phyloP scores from a whole-genome alignment of 768 basidiomycete species.

The Suillus discolor region DNA sequence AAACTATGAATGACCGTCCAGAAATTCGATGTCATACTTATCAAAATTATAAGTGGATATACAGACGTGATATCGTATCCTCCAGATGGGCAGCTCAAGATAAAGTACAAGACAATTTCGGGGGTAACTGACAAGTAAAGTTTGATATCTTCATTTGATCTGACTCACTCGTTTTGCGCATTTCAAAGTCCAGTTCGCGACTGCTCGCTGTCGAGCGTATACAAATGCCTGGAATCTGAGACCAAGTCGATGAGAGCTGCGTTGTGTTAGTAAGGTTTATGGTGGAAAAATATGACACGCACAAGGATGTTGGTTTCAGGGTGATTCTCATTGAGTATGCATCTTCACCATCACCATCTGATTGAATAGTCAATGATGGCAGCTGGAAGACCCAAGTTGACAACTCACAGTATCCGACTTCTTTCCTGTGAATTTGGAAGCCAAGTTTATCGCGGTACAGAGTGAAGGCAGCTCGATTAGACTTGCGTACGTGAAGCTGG shows the following conservation, averaged over 20 bases:
- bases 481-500: conserved; percentile 32
- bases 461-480: conserved; percentile 26
- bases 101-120: neutral
- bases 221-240: neutral
- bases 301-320: conserved; percentile 3
- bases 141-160: conserved; percentile 2
- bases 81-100: neutral
- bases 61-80: neutral
- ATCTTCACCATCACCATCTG: conserved; percentile 31
- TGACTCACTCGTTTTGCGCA: neutral
- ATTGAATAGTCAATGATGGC: neutral
- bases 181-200: conserved; percentile 2
- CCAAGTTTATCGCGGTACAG: conserved; percentile 28
- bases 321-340: conserved; percentile 25
- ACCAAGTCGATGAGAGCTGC: neutral
- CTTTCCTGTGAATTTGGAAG: conserved; percentile 19
- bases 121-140: neutral
- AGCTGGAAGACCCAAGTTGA: neutral
- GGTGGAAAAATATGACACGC: neutral
- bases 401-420: conserved; percentile 28
- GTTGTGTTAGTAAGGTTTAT: neutral
- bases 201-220: neutral
- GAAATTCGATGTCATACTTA: neutral
- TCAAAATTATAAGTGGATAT: conserved; percentile 1
- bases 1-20: neutral